phyloP scores from a whole-genome alignment of 306 rosid genomes.

The Adenanthera pavonina region DNA sequence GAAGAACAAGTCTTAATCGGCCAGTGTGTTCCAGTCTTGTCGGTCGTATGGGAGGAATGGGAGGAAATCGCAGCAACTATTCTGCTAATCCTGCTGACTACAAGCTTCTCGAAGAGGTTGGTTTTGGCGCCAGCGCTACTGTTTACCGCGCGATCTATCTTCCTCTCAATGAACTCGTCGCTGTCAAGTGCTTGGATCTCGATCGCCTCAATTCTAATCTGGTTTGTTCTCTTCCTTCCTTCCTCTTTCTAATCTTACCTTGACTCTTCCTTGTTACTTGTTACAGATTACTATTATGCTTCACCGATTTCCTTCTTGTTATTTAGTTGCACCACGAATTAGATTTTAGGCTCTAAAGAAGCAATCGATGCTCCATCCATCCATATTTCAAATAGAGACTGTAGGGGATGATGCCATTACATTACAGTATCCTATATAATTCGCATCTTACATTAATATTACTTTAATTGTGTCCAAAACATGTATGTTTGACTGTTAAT shows the following conservation, averaged over 20 bases:
- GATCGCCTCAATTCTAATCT: slow-evolving; percentile 93
- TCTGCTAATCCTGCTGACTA: slow-evolving; percentile 70
- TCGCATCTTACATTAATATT: slow-evolving; percentile 8
- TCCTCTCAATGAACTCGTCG: slow-evolving; percentile 84
- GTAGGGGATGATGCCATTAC: neutral
- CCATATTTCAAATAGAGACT: neutral
- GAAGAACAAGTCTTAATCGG: neutral
- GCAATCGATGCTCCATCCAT: neutral
- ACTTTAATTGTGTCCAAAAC: neutral
- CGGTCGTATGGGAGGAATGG: slow-evolving; percentile 58
- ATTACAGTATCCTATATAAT: neutral
- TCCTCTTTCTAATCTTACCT: neutral
- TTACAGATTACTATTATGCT: neutral
- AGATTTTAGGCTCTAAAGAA: neutral
- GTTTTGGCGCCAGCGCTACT: slow-evolving; percentile 96
- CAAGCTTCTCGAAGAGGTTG: slow-evolving; percentile 94
- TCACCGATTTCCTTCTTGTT: neutral
- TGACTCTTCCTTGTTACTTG: neutral
- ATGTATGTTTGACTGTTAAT: neutral
- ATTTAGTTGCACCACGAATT: neutral
- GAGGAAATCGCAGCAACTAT: slow-evolving; percentile 55
- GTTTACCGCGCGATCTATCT: slow-evolving; percentile 84
- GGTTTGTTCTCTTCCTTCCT: slow-evolving; percentile 43
- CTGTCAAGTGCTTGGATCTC: slow-evolving; percentile 95
- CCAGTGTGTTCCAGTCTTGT: slow-evolving; percentile 1